phyloP scores from a whole-genome alignment of 164 flowering plant genomes.

The Hamamelis virginiana region DNA sequence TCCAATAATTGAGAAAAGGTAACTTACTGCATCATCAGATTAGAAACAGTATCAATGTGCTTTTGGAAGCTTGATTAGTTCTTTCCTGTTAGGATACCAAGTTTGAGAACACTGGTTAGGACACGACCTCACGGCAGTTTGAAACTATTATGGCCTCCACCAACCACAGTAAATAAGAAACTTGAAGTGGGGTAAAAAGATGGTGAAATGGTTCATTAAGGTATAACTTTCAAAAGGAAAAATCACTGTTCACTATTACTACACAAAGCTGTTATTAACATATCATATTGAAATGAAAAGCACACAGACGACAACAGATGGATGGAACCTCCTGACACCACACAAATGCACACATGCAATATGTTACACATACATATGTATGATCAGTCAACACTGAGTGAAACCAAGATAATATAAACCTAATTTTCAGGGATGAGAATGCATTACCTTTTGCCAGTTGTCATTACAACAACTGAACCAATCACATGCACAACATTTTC shows the following conservation, averaged over 20 bases:
- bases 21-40: too few relatives aligned
- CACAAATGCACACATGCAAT: not conserved
- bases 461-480: constrained; percentile 84
- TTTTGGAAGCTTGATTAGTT: too few relatives aligned
- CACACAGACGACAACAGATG: not conserved
- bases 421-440: not conserved
- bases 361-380: not conserved
- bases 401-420: constrained; percentile 8
- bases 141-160: too few relatives aligned
- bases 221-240: not conserved
- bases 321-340: not conserved
- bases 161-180: not conserved
- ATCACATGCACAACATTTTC: constrained; percentile 60
- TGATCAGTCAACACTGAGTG: not conserved
- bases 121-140: too few relatives aligned
- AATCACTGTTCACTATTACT: not conserved
- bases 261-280: not conserved
- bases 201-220: not conserved
- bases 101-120: too few relatives aligned
- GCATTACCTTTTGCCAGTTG: constrained; percentile 95
- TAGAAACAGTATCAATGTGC: too few relatives aligned
- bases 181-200: not conserved
- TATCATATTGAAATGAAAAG: not conserved
- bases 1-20: too few relatives aligned
- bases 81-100: too few relatives aligned